phyloP scores from a whole-genome alignment of 1,284 basidiomycete genomes.

The Trametes hirsuta region DNA sequence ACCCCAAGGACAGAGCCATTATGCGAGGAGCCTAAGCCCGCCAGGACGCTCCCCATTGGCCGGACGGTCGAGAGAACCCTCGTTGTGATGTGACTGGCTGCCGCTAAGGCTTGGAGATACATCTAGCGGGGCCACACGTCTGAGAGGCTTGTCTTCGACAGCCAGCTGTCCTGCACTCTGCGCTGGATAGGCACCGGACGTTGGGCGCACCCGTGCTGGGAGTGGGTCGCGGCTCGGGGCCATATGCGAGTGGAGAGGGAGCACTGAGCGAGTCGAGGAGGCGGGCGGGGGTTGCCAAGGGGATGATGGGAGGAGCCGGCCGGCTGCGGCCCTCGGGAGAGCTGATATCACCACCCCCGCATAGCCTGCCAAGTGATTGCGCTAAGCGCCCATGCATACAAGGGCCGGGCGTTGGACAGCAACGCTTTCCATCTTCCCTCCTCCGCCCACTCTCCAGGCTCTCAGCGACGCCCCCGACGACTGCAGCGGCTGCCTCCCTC shows the following conservation, averaged over 20 bases:
- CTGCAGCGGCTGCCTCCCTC: constrained; percentile 11
- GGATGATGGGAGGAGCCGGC: background rate
- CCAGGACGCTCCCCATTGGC: background rate
- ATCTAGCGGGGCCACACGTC: too few species aligned
- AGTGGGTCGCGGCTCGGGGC: too few species aligned
- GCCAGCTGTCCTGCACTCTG: background rate
- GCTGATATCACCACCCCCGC: background rate
- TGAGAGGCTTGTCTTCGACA: background rate
- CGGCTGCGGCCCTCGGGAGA: constrained; percentile 3
- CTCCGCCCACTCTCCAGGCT: constrained; percentile 1
- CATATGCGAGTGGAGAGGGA: too few species aligned
- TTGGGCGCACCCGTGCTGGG: too few species aligned
- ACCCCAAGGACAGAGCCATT: too few species aligned
- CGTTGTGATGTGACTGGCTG: constrained; percentile 2
- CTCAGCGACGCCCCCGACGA: constrained; percentile 24
- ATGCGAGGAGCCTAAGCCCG: too few species aligned
- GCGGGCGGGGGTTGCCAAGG: constrained; percentile 3
- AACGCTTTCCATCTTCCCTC: background rate
- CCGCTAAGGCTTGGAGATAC: too few species aligned
- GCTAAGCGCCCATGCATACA: constrained; percentile 11
- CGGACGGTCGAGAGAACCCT: background rate
- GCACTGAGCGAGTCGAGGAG: background rate
- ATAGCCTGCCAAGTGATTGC: constrained; percentile 7
- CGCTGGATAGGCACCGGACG: too few species aligned
- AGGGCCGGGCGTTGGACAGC: background rate